Conservation (phyloP, 2,329 filamentous ascomycete genomes). For the Claviceps africana region DNA sequence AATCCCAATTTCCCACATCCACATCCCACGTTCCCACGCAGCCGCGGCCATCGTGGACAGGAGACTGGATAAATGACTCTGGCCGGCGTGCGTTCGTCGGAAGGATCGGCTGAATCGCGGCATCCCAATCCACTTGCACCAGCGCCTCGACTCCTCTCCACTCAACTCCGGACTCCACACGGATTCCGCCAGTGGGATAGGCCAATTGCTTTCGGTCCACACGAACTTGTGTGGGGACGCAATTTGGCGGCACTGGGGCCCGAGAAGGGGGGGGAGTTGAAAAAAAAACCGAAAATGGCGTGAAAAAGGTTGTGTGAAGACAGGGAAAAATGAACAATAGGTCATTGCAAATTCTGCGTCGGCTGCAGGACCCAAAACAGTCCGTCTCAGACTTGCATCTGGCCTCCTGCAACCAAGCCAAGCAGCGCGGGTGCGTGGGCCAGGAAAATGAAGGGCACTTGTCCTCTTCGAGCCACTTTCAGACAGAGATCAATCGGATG, state of each 20-base stretch:
- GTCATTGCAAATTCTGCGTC: not conserved
- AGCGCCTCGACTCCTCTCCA: not conserved
- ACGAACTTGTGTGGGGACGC: slow-evolving; percentile 19
- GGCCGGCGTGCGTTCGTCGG: slow-evolving; percentile 4
- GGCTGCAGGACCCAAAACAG: not conserved
- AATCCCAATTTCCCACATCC: too few species aligned
- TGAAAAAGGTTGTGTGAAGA: slow-evolving; percentile 11
- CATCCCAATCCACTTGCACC: not conserved
- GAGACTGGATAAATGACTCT: not conserved
- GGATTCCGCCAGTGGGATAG: slow-evolving; percentile 11
- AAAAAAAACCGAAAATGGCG: slow-evolving; percentile 11
- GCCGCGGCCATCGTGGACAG: not conserved
- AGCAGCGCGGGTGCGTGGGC: too few species aligned
- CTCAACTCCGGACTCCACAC: slow-evolving; percentile 10
- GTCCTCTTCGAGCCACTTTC: not conserved
- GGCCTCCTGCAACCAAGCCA: not conserved
- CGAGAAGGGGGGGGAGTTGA: slow-evolving; percentile 6
- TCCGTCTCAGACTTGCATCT: not conserved
- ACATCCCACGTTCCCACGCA: not conserved
- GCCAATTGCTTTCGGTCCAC: slow-evolving; percentile 15
- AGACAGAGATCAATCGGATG: not conserved
- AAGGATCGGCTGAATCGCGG: slow-evolving; percentile 10
- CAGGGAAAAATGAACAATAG: slow-evolving; percentile 8
- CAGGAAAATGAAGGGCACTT: too few species aligned
- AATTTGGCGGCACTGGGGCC: slow-evolving; percentile 17